Percentiles rank a stretch among this genome's conserved stretches.
Evolutionary conservation across 768 basidiomycete species (phyloP).

Genomic region (Cystobasidium ongulense): DNA sequence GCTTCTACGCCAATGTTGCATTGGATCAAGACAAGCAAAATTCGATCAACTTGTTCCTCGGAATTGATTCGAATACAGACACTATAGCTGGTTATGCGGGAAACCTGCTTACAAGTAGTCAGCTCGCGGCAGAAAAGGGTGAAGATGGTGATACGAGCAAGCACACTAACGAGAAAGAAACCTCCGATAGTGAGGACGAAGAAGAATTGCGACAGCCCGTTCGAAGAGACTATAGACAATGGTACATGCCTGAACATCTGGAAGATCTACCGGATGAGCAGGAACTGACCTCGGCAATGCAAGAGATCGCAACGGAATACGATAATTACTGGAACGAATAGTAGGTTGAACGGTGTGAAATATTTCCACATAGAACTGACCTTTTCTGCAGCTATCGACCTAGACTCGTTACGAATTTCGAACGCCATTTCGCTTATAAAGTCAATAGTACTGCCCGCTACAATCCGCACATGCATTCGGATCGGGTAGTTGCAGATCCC

Average conservation of each 20-base stretch:
- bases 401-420: slow-evolving; percentile 68
- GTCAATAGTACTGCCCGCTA: slow-evolving; percentile 76
- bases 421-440: slow-evolving; percentile 82
- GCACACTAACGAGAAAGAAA: background rate
- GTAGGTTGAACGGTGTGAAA: slow-evolving; percentile 18
- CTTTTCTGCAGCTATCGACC: slow-evolving; percentile 57
- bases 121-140: background rate
- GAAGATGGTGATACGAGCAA: background rate
- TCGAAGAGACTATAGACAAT: slow-evolving; percentile 69
- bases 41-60: slow-evolving; percentile 94
- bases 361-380: no score
- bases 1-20: slow-evolving; percentile 76
- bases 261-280: slow-evolving; percentile 38
- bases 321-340: slow-evolving; percentile 42
- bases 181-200: slow-evolving; percentile 32
- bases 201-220: slow-evolving; percentile 37
- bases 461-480: slow-evolving; percentile 8
- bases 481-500: background rate
- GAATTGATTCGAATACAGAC: slow-evolving; percentile 50
- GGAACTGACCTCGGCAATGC: background rate
- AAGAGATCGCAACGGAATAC: slow-evolving; percentile 53
- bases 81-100: slow-evolving; percentile 51
- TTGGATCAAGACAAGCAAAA: slow-evolving; percentile 92
- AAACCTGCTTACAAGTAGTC: background rate
- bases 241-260: slow-evolving; percentile 61